These are phyloP conservation scores for Verticillium alfalfae DNA, from an alignment of 2,329 filamentous ascomycete genomes.

Conservation along the genomic window DNA sequence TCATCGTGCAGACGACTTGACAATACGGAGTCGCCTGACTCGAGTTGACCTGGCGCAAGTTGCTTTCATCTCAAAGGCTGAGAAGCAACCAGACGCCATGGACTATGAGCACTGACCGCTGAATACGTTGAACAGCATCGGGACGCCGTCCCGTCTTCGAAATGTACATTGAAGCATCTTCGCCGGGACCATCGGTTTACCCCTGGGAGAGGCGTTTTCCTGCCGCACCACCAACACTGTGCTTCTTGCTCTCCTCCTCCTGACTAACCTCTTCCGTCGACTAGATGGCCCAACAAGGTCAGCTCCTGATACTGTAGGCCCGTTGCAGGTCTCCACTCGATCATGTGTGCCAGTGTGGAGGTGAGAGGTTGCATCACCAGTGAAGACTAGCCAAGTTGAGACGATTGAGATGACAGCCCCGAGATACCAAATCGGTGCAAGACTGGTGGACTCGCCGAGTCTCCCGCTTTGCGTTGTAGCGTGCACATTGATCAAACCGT, in stretches of 20 bases:
- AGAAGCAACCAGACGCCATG: neutral
- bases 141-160: too few relatives aligned
- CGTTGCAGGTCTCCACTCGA: neutral
- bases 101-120: too few relatives aligned
- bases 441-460: neutral
- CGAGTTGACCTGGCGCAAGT: neutral
- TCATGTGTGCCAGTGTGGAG: neutral
- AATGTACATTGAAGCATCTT: neutral
- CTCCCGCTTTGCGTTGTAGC: neutral
- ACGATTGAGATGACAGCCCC: neutral
- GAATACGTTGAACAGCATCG: too few relatives aligned
- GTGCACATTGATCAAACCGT: neutral
- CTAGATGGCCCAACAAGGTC: neutral
- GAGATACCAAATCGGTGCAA: neutral
- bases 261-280: neutral
- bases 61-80: neutral
- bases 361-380: neutral
- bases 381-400: neutral
- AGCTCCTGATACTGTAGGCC: neutral
- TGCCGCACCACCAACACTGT: neutral
- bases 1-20: neutral
- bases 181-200: neutral
- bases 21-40: neutral
- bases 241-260: neutral
- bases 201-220: neutral